Conservation (phyloP, 495 filamentous ascomycete genomes). For the Bombardia bombarda region DNA sequence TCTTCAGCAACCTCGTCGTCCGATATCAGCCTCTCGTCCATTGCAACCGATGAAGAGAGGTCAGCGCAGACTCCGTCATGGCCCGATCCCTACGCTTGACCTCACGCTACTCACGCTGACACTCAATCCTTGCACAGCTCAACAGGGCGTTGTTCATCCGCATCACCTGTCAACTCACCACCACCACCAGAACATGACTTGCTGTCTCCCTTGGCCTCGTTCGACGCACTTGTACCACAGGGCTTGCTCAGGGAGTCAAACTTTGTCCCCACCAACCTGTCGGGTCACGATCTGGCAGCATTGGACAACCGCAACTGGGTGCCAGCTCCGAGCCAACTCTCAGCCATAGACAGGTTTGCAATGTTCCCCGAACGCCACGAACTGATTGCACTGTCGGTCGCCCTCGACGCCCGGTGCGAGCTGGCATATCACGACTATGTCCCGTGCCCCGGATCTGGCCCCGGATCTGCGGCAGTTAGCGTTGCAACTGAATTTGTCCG, state of each 20-base stretch:
- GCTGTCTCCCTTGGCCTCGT: background rate
- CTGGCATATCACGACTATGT: constrained; percentile 5
- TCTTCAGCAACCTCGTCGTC: background rate
- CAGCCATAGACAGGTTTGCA: constrained; percentile 3
- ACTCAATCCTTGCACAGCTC: background rate
- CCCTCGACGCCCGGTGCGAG: background rate
- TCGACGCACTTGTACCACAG: background rate
- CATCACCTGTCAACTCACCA: background rate
- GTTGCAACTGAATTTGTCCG: constrained; percentile 1
- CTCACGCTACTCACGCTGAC: no score
- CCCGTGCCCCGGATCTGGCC: constrained; percentile 8
- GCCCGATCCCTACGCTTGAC: no score
- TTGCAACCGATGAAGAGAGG: constrained; percentile 2
- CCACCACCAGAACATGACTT: no score
- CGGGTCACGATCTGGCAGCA: background rate
- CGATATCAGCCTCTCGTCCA: constrained; percentile 2
- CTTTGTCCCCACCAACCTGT: background rate
- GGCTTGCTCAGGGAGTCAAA: background rate
- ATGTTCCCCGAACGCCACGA: constrained; percentile 8
- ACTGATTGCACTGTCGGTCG: constrained; percentile 4
- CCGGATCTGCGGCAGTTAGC: constrained; percentile 7
- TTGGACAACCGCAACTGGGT: background rate
- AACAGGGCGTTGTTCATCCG: background rate
- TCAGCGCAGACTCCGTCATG: background rate
- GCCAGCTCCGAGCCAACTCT: background rate